Evolutionary conservation across 345 rosid species (phyloP).

Genomic region (Draba incana): DNA sequence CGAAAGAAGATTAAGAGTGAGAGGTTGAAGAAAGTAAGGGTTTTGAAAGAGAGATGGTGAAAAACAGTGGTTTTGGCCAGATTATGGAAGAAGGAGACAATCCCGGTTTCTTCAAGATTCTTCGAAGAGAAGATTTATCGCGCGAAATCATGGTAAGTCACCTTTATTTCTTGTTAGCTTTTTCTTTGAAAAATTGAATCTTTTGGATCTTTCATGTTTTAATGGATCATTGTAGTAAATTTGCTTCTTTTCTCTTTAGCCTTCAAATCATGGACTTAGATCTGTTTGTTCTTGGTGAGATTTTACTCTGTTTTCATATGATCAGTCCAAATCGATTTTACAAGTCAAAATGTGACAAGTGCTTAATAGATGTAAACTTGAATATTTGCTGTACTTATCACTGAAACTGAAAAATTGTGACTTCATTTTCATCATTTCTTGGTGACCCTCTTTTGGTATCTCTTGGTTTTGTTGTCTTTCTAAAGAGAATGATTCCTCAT

Average conservation of each 20-base stretch:
- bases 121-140: conserved; percentile 11
- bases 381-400: background rate
- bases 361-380: no score
- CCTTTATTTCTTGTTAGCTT: background rate
- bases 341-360: no score
- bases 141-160: background rate
- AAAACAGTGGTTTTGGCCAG: conserved; percentile 7
- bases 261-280: background rate
- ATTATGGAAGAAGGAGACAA: conserved; percentile 1
- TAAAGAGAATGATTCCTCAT: conserved; percentile 33
- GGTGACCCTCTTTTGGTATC: conserved; percentile 1
- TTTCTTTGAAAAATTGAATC: conserved; percentile 5
- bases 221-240: background rate
- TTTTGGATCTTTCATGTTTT: conserved; percentile 2
- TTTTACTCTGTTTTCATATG: background rate
- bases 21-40: conserved; percentile 1
- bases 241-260: background rate
- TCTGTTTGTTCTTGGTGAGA: background rate
- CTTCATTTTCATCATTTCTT: background rate
- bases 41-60: conserved; percentile 20
- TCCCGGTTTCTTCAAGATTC: conserved; percentile 22
- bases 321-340: background rate
- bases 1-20: background rate
- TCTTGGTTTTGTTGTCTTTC: background rate
- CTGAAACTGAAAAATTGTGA: background rate